Percentiles rank a stretch among this genome's conserved stretches.
These are phyloP conservation scores for Sporothrix globosa DNA, from an alignment of 2,329 filamentous ascomycete genomes.

Conservation along the genomic window DNA sequence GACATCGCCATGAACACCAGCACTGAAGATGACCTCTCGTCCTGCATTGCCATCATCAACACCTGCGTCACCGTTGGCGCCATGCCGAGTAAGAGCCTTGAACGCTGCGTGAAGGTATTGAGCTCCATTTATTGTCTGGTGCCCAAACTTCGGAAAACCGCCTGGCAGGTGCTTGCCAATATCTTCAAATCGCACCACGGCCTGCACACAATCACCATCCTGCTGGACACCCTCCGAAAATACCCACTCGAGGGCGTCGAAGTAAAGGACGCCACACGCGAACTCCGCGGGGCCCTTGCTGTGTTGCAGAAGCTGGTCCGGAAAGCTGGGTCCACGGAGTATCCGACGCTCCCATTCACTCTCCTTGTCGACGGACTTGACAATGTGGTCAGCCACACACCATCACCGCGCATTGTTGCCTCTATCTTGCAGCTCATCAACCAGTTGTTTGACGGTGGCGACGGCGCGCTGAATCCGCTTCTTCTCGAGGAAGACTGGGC, in stretches of 20 bases:
- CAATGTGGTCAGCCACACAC: slow-evolving; percentile 52
- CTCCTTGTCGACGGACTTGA: slow-evolving; percentile 61
- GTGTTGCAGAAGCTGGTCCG: slow-evolving; percentile 66
- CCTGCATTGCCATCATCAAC: slow-evolving; percentile 70
- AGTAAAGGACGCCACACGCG: slow-evolving; percentile 57
- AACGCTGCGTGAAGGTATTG: slow-evolving; percentile 69
- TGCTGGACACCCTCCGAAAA: slow-evolving; percentile 64
- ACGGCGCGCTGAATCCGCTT: slow-evolving; percentile 57
- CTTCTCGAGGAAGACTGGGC: slow-evolving; percentile 69
- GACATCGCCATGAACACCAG: slow-evolving; percentile 70
- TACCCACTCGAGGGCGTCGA: slow-evolving; percentile 51
- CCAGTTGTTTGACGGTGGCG: slow-evolving; percentile 57
- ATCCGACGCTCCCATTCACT: slow-evolving; percentile 62
- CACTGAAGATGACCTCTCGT: slow-evolving; percentile 64
- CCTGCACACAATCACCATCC: slow-evolving; percentile 66
- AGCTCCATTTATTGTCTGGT: slow-evolving; percentile 73
- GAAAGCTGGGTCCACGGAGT: slow-evolving; percentile 62
- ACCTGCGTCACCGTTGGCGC: slow-evolving; percentile 72
- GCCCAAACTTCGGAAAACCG: slow-evolving; percentile 60
- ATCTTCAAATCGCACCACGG: slow-evolving; percentile 75
- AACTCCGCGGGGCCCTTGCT: slow-evolving; percentile 65
- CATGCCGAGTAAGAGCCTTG: slow-evolving; percentile 65
- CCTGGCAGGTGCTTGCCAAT: slow-evolving; percentile 72
- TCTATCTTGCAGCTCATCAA: slow-evolving; percentile 58
- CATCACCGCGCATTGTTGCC: slow-evolving; percentile 51